Conservation (phyloP, 257 asterid species). For the Orobanche coerulescens region DNA sequence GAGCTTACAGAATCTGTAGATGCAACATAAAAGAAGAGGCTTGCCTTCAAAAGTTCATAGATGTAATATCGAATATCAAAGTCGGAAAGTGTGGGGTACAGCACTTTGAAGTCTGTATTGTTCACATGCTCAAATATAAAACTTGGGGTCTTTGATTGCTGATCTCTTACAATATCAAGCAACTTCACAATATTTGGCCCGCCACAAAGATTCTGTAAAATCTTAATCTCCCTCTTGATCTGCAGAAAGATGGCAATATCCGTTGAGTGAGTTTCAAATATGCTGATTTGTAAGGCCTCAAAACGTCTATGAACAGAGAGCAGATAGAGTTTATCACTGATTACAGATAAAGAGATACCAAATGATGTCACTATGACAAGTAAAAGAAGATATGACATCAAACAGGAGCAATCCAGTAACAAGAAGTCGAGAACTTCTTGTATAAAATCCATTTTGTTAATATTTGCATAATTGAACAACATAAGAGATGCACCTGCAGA, state of each 20-base stretch:
- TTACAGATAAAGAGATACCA: neutral
- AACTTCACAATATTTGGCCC: conserved; percentile 92
- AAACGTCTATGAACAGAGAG: neutral
- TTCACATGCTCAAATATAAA: conserved; percentile 88
- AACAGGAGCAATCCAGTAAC: neutral
- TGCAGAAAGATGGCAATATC: conserved; percentile 29
- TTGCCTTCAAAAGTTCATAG: conserved; percentile 77
- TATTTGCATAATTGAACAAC: conserved; percentile 7
- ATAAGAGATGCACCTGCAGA: neutral
- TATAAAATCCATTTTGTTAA: neutral
- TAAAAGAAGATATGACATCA: conserved; percentile 2
- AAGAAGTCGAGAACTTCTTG: neutral
- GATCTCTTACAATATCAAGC: conserved; percentile 89
- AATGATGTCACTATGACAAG: neutral
- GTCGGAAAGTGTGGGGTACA: conserved; percentile 81
- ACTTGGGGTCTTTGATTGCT: conserved; percentile 92
- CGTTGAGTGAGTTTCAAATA: neutral
- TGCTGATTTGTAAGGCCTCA: neutral
- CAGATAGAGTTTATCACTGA: neutral
- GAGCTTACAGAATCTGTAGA: neutral
- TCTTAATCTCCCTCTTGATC: conserved; percentile 93
- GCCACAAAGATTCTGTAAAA: conserved; percentile 81
- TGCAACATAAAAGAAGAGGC: conserved; percentile 15
- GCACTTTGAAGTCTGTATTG: conserved; percentile 77
- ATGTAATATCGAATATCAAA: conserved; percentile 75